These are phyloP conservation scores for Senecio squalidus DNA, from an alignment of 140 eudicot genomes.

Conservation along the genomic window DNA sequence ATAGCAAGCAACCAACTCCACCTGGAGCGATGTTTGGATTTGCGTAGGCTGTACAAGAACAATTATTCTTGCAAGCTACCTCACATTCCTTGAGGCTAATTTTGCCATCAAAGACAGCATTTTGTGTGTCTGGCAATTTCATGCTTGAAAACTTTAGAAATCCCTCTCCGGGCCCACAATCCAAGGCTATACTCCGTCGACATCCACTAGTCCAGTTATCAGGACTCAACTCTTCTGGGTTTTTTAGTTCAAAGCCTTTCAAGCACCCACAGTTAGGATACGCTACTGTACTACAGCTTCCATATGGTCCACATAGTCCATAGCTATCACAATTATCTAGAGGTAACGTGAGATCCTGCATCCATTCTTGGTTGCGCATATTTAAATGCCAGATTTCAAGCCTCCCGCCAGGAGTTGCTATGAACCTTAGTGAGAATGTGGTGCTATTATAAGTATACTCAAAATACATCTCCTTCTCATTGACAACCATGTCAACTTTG, in stretches of 20 bases:
- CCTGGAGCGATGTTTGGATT: slow-evolving; percentile 7
- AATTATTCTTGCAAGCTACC: slow-evolving; percentile 16
- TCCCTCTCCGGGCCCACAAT: slow-evolving; percentile 21
- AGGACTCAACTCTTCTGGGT: background rate
- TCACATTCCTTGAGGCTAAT: slow-evolving; percentile 25
- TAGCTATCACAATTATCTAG: slow-evolving; percentile 14
- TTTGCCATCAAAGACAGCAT: background rate
- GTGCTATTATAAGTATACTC: background rate
- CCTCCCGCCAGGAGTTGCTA: slow-evolving; percentile 13
- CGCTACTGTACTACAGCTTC: slow-evolving; percentile 1
- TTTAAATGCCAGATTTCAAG: slow-evolving; percentile 6
- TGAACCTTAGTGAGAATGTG: background rate
- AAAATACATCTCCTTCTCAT: slow-evolving; percentile 10
- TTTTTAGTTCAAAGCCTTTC: slow-evolving; percentile 15
- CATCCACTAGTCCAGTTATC: slow-evolving; percentile 22
- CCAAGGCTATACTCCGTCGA: slow-evolving; percentile 9
- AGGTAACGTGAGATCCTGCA: background rate
- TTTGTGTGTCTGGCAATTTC: slow-evolving; percentile 28
- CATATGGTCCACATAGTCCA: slow-evolving; percentile 15
- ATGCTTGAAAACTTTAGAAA: slow-evolving; percentile 18
- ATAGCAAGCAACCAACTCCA: slow-evolving; percentile 23
- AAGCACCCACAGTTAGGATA: slow-evolving; percentile 20
- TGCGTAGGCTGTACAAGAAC: slow-evolving; percentile 22
- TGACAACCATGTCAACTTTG: slow-evolving; percentile 10
- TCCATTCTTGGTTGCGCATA: slow-evolving; percentile 6